These are phyloP conservation scores for Cytospora piceae DNA, from an alignment of 2,329 filamentous ascomycete species.

Conservation along the genomic window DNA sequence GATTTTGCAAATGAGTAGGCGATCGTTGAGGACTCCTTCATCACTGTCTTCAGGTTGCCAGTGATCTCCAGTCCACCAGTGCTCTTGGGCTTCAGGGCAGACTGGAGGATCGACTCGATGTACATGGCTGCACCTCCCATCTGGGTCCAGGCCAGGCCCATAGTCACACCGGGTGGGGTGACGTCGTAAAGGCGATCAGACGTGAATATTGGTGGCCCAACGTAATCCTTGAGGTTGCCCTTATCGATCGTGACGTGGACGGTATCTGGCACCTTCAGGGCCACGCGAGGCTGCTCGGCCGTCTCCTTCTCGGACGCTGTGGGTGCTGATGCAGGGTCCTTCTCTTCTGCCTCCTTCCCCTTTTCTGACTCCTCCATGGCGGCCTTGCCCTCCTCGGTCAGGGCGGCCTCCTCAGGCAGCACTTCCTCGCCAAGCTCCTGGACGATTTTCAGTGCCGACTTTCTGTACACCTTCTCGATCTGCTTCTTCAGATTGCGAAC, in stretches of 20 bases:
- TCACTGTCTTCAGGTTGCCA: conserved; percentile 91
- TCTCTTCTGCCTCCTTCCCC: conserved; percentile 51
- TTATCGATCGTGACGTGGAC: conserved; percentile 87
- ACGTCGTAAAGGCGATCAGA: conserved; percentile 93
- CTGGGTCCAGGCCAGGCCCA: conserved; percentile 98
- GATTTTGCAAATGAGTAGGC: conserved; percentile 97
- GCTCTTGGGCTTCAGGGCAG: conserved; percentile 72
- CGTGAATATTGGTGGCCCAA: conserved; percentile 93
- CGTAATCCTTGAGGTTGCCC: conserved; percentile 93
- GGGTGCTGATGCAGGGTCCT: conserved; percentile 36
- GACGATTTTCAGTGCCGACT: conserved; percentile 95
- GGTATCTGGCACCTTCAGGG: conserved; percentile 80
- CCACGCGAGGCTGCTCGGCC: conserved; percentile 72
- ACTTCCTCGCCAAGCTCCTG: conserved; percentile 88
- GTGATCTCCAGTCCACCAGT: conserved; percentile 85
- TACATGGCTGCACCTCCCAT: conserved; percentile 97
- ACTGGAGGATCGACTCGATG: conserved; percentile 94
- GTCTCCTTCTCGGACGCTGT: conserved; percentile 61
- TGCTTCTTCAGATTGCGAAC: conserved; percentile 99
- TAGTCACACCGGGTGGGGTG: conserved; percentile 90
- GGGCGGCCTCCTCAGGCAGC: conserved; percentile 76
- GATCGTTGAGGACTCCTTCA: conserved; percentile 96
- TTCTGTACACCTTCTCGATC: conserved; percentile 98
- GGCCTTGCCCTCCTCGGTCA: conserved; percentile 84
- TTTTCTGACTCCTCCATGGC: conserved; percentile 73